These are phyloP conservation scores for Tephrocybe sp. DNA, from an alignment of 768 basidiomycete species.

Conservation along the genomic window DNA sequence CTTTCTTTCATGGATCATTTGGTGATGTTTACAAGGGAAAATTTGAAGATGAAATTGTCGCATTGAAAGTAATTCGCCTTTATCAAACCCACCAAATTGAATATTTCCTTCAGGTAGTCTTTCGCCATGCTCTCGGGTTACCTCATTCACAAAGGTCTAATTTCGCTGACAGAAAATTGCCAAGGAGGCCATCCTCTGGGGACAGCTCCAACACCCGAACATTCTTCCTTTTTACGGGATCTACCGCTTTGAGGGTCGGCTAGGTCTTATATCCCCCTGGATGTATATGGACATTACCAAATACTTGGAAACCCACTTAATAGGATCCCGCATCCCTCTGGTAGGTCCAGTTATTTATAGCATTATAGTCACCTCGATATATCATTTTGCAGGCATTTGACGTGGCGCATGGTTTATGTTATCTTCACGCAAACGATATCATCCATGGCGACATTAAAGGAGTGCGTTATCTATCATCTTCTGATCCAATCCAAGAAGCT, in stretches of 20 bases:
- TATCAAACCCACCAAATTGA: background rate
- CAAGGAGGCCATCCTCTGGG: background rate
- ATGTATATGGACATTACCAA: background rate
- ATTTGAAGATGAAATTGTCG: background rate
- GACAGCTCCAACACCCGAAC: background rate
- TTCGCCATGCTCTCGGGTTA: background rate
- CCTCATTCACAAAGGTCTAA: background rate
- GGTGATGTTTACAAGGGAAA: background rate
- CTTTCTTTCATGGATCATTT: background rate
- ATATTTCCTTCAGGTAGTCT: background rate
- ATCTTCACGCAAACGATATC: slow-evolving; percentile 1
- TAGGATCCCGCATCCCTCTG: background rate
- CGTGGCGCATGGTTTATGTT: background rate
- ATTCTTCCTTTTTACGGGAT: background rate
- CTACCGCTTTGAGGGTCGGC: background rate
- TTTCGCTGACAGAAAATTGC: background rate
- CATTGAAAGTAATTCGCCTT: background rate
- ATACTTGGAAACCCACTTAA: background rate
- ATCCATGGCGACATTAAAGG: slow-evolving; percentile 6
- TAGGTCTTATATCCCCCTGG: background rate
- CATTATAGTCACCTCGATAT: background rate
- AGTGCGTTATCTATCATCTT: background rate
- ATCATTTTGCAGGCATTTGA: background rate
- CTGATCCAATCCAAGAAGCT: too few relatives aligned
- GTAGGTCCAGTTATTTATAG: too few relatives aligned